Conservation (phyloP, 768 basidiomycete genomes). For the Daedalea quercina region DNA sequence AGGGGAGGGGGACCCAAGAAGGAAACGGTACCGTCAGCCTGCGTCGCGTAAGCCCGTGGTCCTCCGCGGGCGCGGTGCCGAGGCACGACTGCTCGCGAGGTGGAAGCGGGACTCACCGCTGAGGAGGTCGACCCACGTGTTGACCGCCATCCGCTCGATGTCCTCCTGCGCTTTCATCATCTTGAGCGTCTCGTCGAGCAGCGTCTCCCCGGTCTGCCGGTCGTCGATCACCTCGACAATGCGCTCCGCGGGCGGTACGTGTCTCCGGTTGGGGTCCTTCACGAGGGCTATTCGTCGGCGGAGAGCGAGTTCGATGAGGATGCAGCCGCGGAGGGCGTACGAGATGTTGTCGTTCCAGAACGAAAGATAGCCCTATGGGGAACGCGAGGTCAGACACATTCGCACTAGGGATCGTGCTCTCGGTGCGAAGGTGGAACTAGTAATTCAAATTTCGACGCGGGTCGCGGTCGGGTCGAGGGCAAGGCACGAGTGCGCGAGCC, state of each 20-base stretch:
- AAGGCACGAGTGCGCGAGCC: no score
- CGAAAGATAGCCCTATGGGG: constrained; percentile 76
- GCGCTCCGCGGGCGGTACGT: constrained; percentile 73
- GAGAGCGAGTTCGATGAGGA: constrained; percentile 95
- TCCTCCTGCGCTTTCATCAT: constrained; percentile 85
- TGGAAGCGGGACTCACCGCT: constrained; percentile 55
- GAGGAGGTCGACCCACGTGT: constrained; percentile 92
- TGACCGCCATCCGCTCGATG: constrained; percentile 69
- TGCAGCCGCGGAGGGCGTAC: constrained; percentile 96
- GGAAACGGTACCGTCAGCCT: constrained; percentile 3
- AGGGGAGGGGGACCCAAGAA: background rate
- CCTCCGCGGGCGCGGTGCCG: background rate
- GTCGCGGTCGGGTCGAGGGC: no score
- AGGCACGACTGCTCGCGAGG: background rate
- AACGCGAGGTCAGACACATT: background rate
- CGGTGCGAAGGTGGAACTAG: no score
- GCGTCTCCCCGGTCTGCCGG: constrained; percentile 89
- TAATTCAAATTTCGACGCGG: no score
- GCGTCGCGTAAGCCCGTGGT: constrained; percentile 1
- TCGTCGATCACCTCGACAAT: constrained; percentile 90
- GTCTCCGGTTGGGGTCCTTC: constrained; percentile 70
- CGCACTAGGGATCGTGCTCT: no score
- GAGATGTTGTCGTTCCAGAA: constrained; percentile 99
- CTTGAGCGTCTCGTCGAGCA: constrained; percentile 90
- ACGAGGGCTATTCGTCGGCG: constrained; percentile 89